Evolutionary conservation across 345 rosid genomes (phyloP), one percentile per base, ranked within the genome.

Genomic region (Euphorbia lathyris): DNA sequence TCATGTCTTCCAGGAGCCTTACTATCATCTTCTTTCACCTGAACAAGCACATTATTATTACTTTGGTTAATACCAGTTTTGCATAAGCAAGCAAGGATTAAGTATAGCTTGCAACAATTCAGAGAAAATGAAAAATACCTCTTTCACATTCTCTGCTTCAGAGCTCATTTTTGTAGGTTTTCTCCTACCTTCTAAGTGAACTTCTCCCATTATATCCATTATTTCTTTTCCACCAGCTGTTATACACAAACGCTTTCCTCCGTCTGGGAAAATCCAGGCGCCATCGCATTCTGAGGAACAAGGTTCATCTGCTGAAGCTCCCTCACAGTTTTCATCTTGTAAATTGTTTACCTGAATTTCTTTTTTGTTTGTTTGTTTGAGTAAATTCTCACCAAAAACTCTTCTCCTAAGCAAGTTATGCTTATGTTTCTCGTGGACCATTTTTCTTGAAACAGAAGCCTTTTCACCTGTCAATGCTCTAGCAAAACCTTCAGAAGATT

Each of bases 191-290:
- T 83, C 78, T 14, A 40, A 48, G 23, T 63, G 53, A 60, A 68
- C 74, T 56, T 63, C 68, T 74, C 75, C 78, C 64, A 68, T 69
- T 40, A 83, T 57, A 74, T 82, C 80, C 74, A 81, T 69, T 42
- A 67, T 42, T 72, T 70, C 64, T 76, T 83, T 82, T 68, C 80
- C 76, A 23, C 75, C 77, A n/a, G 86, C 78, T 42, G 92, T 83
- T 47, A 79, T 60, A 63, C 88, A 85, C 47, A 75, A 56, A 70
- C 66, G 59, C 60, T 75, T 83, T 47, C 80, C 76, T 72, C 82
- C 89, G 61, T 79, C 86, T 0, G 92, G 90, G 65, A 86, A 94
- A 74, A 89, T 84, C 98, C 98, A 89, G 58, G 78, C 83, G 32
- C 85, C 84, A 17, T 85, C 72, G 63, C 59, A 58, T 65, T 77